Evolutionary conservation across 768 basidiomycete species (phyloP), one percentile per base, ranked within the genome.

Genomic region (Botryobasidium botryosum): DNA sequence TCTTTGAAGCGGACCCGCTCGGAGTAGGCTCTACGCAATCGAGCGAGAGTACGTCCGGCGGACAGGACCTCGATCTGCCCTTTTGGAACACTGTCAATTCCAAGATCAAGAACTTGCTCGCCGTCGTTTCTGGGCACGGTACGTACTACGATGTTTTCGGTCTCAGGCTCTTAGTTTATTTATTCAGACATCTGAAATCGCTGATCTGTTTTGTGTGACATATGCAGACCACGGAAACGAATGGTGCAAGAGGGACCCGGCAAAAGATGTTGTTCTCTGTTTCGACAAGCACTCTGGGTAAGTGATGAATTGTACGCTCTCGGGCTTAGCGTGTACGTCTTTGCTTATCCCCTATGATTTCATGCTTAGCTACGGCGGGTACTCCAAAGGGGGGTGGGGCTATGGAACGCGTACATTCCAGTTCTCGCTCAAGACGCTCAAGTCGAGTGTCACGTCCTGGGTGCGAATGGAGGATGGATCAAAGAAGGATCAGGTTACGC

Each of bases 241-340:
- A 56, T 84, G 81, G 81, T 84, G 81, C 49, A 69, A 70, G 6
- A 71, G 77, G 15, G 77, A 81, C 48, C 68, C 69, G 2, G 67
- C 65, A 3, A 72, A 73, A 49, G 61, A 71, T 32, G 68, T 78
- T 6, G 69, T 79, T 0, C 80, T 82, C 57, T 85, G 81, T 56
- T 85, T 83, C 50, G 68, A 70, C 54, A 83, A 83, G 56, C 81
- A 83, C 55, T 77, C 78, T 1, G 80, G 79, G 74, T 79, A 80
- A n/a, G n/a, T n/a, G n/a, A n/a, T n/a, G n/a, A n/a, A n/a, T n/a
- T n/a, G n/a, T n/a, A n/a, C n/a, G n/a, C n/a, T n/a, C n/a, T n/a
- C n/a, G n/a, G n/a, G n/a, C n/a, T n/a, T n/a, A n/a, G n/a, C n/a
- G n/a, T n/a, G n/a, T n/a, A n/a, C n/a, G n/a, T n/a, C n/a, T n/a